Conservation (phyloP, 1,139 yeast genomes). For the Yamadazyma friedrichii region DNA sequence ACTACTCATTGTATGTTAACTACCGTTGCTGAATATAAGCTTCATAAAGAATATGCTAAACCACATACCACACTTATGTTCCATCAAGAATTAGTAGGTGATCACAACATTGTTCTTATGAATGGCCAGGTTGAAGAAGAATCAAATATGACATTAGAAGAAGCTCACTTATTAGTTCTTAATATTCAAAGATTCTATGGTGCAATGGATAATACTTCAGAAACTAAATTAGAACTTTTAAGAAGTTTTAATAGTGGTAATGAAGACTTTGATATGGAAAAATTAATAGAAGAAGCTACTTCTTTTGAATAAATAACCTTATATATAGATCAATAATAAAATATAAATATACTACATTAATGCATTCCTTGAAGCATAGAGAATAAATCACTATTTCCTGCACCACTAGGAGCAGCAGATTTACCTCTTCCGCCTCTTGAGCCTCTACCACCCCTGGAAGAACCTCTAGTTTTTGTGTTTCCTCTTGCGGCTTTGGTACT, state of each 20-base stretch:
- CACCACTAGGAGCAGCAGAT: not conserved
- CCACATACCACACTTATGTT: slow-evolving; percentile 92
- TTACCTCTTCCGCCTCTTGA: slow-evolving; percentile 5
- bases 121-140: slow-evolving; percentile 82
- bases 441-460: slow-evolving; percentile 4
- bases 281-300: slow-evolving; percentile 69
- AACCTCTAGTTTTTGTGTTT: not conserved
- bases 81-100: slow-evolving; percentile 72
- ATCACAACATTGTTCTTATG: slow-evolving; percentile 74
- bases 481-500: not conserved
- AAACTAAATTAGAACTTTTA: slow-evolving; percentile 56
- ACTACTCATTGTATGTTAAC: slow-evolving; percentile 92
- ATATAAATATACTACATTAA: not conserved
- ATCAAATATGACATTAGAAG: slow-evolving; percentile 60
- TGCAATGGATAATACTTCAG: slow-evolving; percentile 48
- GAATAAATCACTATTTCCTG: slow-evolving; percentile 5
- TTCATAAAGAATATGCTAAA: slow-evolving; percentile 87
- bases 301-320: slow-evolving; percentile 47
- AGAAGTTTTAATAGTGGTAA: slow-evolving; percentile 70
- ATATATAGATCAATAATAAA: slow-evolving; percentile 1
- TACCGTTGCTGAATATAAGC: slow-evolving; percentile 86
- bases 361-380: slow-evolving; percentile 11
- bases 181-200: slow-evolving; percentile 91
- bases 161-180: slow-evolving; percentile 75
- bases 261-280: slow-evolving; percentile 60